Base-by-base conservation (phyloP, 2,329 filamentous ascomycete genomes). In the Claviceps citrina region DNA sequence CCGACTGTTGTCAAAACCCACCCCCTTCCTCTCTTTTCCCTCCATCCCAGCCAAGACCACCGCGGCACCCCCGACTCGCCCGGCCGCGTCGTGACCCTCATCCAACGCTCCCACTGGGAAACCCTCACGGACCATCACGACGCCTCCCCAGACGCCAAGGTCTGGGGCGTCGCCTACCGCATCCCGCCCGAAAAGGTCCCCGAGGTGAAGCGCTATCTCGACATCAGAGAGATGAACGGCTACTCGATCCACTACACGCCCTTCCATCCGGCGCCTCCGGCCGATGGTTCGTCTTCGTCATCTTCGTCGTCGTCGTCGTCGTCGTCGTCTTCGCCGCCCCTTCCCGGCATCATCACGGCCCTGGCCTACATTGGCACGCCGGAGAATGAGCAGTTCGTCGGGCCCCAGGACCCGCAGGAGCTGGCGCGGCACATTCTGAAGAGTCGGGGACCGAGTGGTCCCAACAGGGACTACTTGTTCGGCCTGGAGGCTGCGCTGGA, bases 151-250 rank as follows among this genome's bases (percentile, higher is more conserved):
- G 73, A 74, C 40, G n/a, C n/a, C n/a, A 70, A 64, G 51, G 85
- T 95, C 51, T 96, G 87, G 87, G 91, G 91, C 43, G 83, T 84
- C 13, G 91, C 89, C 47, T 93, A 95, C 64, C 82, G 89, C 54
- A 89, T 94, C 60, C 68, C 71, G 22, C 61, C 78, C 6, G 67
- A 73, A 2, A 72, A 78, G 48, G 85, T 93, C 18, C 70, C 76
- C 44, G 80, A 89, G 62, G 89, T 95, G 4, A 80, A 84, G 49
- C 72, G 78, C 43, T 95, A 95, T 58, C 82, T 98, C 36, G 87
- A 96, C 60, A 89, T 95, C 48, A 80, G 91, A 34, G 91, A 98
- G 62, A 94, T 96, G 55, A 94, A 96, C 63, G 91, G 91, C 20
- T 98, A 98, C 62, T 84, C 79, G 40, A 93, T 94, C 49, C 87